Base-by-base conservation (phyloP, 805 yeast species). In the Candida succiphila region DNA sequence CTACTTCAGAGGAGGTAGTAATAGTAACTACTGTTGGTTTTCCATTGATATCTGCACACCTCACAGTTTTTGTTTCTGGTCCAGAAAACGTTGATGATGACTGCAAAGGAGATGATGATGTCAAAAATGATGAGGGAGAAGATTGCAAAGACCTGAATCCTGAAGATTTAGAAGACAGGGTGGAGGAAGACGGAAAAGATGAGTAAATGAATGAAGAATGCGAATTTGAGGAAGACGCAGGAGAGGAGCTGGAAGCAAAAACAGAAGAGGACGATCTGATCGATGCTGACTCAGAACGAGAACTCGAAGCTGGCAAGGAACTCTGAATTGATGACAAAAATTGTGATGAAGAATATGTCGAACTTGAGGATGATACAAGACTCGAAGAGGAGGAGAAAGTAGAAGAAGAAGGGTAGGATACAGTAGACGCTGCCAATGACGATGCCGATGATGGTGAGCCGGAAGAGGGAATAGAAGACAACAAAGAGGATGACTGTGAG, bases 391-490 rank as follows among this genome's bases (percentile, higher is more conserved):
- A 21, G 23, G 10, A 8, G 23, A 21, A 21, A 21, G 10, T 24
- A 20, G 35, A 21, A 16, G 36, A 25, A 16, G 36, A 6, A 2
- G 29, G 18, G 13, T 37, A 20, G 14, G 38, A 32, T 15, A 28
- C 29, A 13, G 17, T 31, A 16, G 37, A 27, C 13, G 27, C 16
- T 9, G 34, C 22, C 10, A 32, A 34, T 15, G 34, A 18, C 15
- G 38, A 13, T 23, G 29, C 12, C 5, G 35, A 25, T 10, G 23
- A 6, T 9, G 25, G 18, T n/a, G 38, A 31, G 7, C 26, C 12
- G 7, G 17, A 10, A 18, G 19, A 25, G 10, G 35, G 3, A 7
- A 25, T 27, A 20, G 34, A 27, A 6, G 31, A 27, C 4, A 20
- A 13, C 12, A 30, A 13, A 12, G 31, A 18, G 10, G 27, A 22